Evolutionary conservation across 352 stramenopile genomes (phyloP).

Genomic region (Pythium graminicola): DNA sequence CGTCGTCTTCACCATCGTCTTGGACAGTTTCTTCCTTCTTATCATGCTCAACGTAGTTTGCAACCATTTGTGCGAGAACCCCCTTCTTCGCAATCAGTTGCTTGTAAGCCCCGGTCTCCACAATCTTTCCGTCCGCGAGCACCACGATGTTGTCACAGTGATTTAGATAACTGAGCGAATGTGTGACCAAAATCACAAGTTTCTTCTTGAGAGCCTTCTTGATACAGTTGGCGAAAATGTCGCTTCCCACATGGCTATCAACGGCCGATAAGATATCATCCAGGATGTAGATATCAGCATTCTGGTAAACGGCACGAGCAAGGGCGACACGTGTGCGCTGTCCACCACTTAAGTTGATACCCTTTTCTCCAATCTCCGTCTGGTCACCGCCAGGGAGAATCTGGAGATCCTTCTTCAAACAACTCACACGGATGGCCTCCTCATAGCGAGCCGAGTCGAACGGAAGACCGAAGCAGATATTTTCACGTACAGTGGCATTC

Average conservation of each 20-base stretch:
- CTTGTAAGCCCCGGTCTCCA: constrained; percentile 54
- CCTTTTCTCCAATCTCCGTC: constrained; percentile 98
- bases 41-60: constrained; percentile 57
- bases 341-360: constrained; percentile 96
- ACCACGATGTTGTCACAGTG: constrained; percentile 54
- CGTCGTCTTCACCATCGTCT: constrained; percentile 27
- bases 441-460: constrained; percentile 36
- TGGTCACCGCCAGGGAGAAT: constrained; percentile 89
- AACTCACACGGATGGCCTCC: constrained; percentile 51
- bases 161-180: constrained; percentile 80
- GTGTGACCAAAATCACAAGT: constrained; percentile 92
- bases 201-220: constrained; percentile 71
- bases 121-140: constrained; percentile 49
- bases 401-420: constrained; percentile 81
- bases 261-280: constrained; percentile 96
- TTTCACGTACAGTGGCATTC: constrained; percentile 41
- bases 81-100: constrained; percentile 47
- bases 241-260: constrained; percentile 93
- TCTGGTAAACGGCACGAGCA: constrained; percentile 91
- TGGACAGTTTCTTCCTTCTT: constrained; percentile 36
- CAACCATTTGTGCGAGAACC: constrained; percentile 52
- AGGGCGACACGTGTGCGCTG: constrained; percentile 92
- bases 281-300: constrained; percentile 94
- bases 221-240: constrained; percentile 95
- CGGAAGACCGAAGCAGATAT: constrained; percentile 39